These are phyloP conservation scores for Sodiomyces alkalinus DNA, from an alignment of 2,329 filamentous ascomycete genomes.

Conservation along the genomic window DNA sequence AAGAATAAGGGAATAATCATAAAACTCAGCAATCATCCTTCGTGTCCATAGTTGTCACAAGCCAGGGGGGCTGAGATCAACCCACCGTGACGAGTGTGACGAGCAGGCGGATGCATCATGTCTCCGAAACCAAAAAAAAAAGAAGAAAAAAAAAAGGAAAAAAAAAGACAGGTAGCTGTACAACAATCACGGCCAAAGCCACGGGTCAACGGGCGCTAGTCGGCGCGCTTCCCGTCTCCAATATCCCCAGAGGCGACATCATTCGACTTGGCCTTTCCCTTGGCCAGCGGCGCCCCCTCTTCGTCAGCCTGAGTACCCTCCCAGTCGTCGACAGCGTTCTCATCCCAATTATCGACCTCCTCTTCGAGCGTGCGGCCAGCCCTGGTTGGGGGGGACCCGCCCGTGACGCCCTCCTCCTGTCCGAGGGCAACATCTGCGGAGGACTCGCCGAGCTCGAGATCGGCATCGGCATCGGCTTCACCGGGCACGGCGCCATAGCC, in stretches of 20 bases:
- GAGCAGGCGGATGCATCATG: not conserved
- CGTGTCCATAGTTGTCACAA: no score
- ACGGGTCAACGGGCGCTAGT: no score
- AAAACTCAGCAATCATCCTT: no score
- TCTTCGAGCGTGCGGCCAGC: slow-evolving; percentile 44
- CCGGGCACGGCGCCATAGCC: slow-evolving; percentile 57
- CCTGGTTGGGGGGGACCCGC: slow-evolving; percentile 14
- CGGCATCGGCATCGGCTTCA: slow-evolving; percentile 39
- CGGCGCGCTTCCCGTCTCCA: slow-evolving; percentile 16
- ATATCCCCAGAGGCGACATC: slow-evolving; percentile 13
- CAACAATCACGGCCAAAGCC: slow-evolving; percentile 2
- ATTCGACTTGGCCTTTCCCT: slow-evolving; percentile 11
- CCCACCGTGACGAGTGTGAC: not conserved
- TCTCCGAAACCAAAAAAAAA: slow-evolving; percentile 1
- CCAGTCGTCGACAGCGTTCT: slow-evolving; percentile 53
- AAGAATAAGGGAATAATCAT: no score
- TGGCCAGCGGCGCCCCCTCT: slow-evolving; percentile 16
- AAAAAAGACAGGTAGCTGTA: slow-evolving; percentile 2
- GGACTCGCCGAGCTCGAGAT: slow-evolving; percentile 61
- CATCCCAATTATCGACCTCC: slow-evolving; percentile 88
- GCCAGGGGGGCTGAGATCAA: not conserved
- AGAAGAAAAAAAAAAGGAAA: not conserved
- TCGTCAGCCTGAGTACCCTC: no score
- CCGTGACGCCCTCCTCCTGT: slow-evolving; percentile 54
- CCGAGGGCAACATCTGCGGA: no score